These are phyloP conservation scores for Xylaria digitata DNA, from an alignment of 2,329 filamentous ascomycete genomes.

Conservation along the genomic window DNA sequence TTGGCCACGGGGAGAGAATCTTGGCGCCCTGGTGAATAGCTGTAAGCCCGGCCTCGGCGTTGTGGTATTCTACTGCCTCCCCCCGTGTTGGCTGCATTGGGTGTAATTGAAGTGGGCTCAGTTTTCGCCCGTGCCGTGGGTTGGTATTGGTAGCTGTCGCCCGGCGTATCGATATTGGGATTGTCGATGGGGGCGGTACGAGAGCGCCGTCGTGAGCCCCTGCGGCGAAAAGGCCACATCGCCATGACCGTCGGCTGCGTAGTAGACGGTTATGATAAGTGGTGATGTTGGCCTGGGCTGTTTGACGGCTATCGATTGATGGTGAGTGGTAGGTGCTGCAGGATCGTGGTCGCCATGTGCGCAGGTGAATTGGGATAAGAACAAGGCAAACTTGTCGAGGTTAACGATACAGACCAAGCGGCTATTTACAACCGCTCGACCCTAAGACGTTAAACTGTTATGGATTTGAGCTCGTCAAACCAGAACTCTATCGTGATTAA, in stretches of 20 bases:
- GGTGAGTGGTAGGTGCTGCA: conserved; percentile 43
- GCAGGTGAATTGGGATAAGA: conserved; percentile 39
- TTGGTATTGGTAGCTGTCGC: conserved; percentile 39
- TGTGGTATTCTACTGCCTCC: conserved; percentile 53
- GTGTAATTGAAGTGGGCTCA: conserved; percentile 42
- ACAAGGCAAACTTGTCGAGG: conserved; percentile 30
- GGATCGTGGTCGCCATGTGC: conserved; percentile 51
- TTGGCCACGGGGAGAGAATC: conserved; percentile 63
- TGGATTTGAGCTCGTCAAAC: conserved; percentile 4
- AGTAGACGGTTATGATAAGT: conserved; percentile 25
- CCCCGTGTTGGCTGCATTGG: conserved; percentile 41
- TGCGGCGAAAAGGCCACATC: conserved; percentile 85
- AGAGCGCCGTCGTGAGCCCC: conserved; percentile 72
- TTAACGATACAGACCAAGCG: conserved; percentile 28
- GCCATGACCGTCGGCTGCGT: conserved; percentile 65
- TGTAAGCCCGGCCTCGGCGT: conserved; percentile 64
- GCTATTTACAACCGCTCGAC: conserved; percentile 21
- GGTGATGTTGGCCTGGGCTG: conserved; percentile 40
- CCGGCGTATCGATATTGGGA: conserved; percentile 38
- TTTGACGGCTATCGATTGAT: conserved; percentile 45
- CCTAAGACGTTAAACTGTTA: background rate
- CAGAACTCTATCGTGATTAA: conserved; percentile 6
- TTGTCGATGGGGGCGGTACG: conserved; percentile 48
- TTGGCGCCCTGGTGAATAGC: conserved; percentile 70
- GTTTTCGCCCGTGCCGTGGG: conserved; percentile 44